Conservation (phyloP, 805 yeast species). For the Dipodascopsis uninucleata region DNA sequence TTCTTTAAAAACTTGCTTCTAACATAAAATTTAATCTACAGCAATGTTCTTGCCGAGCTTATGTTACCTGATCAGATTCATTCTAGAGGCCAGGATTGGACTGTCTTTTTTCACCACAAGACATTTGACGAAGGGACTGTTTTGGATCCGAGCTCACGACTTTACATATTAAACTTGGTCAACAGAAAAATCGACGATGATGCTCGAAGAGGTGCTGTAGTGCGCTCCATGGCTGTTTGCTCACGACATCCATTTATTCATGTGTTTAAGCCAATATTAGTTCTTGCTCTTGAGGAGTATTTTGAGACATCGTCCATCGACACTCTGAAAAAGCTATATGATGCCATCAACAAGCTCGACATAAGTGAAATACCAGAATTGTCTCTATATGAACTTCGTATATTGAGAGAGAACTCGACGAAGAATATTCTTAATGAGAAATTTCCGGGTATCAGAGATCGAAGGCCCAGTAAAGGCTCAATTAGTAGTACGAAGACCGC, state of each 20-base stretch:
- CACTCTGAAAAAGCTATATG: constrained; percentile 32
- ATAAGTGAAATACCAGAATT: constrained; percentile 33
- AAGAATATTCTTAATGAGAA: constrained; percentile 31
- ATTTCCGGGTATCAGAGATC: too few relatives aligned
- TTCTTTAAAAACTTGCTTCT: too few relatives aligned
- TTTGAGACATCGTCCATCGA: constrained; percentile 34
- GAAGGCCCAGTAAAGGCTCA: too few relatives aligned
- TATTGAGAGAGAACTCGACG: constrained; percentile 30
- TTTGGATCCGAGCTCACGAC: constrained; percentile 42
- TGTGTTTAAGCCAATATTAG: constrained; percentile 54
- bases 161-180: constrained; percentile 56
- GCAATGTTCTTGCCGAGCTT: constrained; percentile 47
- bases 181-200: constrained; percentile 44
- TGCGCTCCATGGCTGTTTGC: constrained; percentile 57
- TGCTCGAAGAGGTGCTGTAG: constrained; percentile 55
- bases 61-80: constrained; percentile 61
- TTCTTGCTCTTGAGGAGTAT: constrained; percentile 51
- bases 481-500: neutral
- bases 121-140: constrained; percentile 25
- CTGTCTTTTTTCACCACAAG: constrained; percentile 45
- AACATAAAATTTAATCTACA: too few relatives aligned
- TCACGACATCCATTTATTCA: constrained; percentile 52
- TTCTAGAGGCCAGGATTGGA: constrained; percentile 53
- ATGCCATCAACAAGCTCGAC: constrained; percentile 33
- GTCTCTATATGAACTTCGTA: constrained; percentile 30